Conservation (phyloP, 257 asterid genomes). For the Knoxia roxburghii region DNA sequence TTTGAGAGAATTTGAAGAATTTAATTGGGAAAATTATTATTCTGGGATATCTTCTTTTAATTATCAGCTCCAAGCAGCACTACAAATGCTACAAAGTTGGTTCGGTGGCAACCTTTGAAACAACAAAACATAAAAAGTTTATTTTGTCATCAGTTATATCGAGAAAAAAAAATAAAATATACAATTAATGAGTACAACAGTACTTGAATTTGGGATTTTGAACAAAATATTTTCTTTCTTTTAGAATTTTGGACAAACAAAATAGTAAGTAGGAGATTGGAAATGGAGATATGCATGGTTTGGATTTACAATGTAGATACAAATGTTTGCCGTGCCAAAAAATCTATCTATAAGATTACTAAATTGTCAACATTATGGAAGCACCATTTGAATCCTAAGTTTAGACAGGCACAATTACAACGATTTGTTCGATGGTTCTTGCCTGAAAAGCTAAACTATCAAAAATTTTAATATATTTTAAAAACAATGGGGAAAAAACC, state of each 20-base stretch:
- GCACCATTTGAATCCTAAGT: background rate
- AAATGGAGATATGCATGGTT: background rate
- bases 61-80: slow-evolving; percentile 65
- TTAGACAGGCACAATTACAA: background rate
- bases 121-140: no score
- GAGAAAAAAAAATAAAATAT: no score
- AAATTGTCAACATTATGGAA: background rate
- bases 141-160: no score
- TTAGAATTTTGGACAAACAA: background rate
- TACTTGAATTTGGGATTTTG: no score
- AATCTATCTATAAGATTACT: background rate
- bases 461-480: no score
- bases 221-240: no score
- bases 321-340: background rate
- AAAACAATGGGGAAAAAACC: no score
- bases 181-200: no score
- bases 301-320: background rate
- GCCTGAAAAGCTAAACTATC: background rate
- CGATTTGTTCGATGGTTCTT: background rate
- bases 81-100: slow-evolving; percentile 63
- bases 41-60: no score
- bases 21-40: no score
- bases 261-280: background rate
- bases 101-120: slow-evolving; percentile 31
- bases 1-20: no score